Conservation (phyloP, 2,329 filamentous ascomycete genomes). For the Spiromastix sp. region DNA sequence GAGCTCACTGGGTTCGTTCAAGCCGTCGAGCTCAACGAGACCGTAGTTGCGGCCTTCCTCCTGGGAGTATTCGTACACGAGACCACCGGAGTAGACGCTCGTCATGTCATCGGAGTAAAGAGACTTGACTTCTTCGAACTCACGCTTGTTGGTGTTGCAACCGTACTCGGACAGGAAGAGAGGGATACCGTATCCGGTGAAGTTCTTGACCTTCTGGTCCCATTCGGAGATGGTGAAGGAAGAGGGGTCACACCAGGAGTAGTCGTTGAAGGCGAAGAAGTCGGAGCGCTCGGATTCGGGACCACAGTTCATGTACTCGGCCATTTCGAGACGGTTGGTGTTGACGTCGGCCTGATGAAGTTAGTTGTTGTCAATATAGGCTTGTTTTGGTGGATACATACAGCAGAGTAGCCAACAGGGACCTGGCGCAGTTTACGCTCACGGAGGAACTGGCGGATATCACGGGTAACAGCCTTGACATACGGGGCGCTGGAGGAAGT, state of each 20-base stretch:
- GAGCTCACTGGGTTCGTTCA: conserved; percentile 43
- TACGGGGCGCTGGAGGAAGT: conserved; percentile 60
- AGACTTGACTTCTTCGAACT: conserved; percentile 68
- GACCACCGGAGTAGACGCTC: conserved; percentile 81
- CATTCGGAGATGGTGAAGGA: conserved; percentile 68
- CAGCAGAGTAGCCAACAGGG: conserved; percentile 62
- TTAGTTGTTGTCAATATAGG: conserved; percentile 2
- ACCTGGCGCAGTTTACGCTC: conserved; percentile 52
- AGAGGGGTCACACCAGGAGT: conserved; percentile 66
- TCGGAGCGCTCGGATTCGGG: conserved; percentile 72
- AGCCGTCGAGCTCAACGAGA: conserved; percentile 56
- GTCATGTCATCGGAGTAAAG: conserved; percentile 82
- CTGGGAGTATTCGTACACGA: conserved; percentile 89
- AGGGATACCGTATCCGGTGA: conserved; percentile 74
- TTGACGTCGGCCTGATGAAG: conserved; percentile 58
- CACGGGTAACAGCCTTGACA: conserved; percentile 68
- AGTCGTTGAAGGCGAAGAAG: conserved; percentile 84
- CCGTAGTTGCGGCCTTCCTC: conserved; percentile 72
- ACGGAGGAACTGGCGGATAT: conserved; percentile 62
- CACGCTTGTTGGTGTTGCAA: conserved; percentile 70
- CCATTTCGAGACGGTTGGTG: conserved; percentile 76
- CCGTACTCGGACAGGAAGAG: conserved; percentile 95
- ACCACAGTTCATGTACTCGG: conserved; percentile 89
- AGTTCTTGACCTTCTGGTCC: conserved; percentile 81
- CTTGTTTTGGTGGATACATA: conserved; percentile 12